Evolutionary conservation across 176 grass and related monocot genomes (phyloP).

Genomic region (Aegilops umbellulata): DNA sequence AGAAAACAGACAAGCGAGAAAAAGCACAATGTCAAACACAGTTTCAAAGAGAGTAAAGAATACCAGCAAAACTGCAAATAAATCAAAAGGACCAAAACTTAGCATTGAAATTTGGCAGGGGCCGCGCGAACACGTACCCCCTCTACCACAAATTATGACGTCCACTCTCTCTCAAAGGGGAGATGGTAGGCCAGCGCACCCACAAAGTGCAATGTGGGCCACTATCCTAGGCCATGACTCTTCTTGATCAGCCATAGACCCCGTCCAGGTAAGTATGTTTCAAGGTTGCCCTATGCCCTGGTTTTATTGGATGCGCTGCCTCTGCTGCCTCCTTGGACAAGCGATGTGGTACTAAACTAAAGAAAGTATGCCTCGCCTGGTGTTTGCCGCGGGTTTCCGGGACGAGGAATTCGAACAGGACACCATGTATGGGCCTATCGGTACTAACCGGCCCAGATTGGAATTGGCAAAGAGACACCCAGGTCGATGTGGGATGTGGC

Average conservation of each 20-base stretch:
- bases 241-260: not conserved
- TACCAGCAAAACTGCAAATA: not conserved
- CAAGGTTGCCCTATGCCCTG: not conserved
- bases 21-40: not conserved
- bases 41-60: no score
- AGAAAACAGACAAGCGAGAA: no score
- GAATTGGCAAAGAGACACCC: no score
- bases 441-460: no score
- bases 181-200: not conserved
- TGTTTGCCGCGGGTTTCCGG: not conserved
- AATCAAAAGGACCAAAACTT: not conserved
- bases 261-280: not conserved
- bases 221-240: not conserved
- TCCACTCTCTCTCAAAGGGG: not conserved
- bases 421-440: no score
- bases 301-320: not conserved
- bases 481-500: no score
- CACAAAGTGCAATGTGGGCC: not conserved
- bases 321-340: fast-evolving
- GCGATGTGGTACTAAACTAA: not conserved
- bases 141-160: not conserved
- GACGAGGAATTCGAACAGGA: not conserved
- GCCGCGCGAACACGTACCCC: constrained; percentile 47
- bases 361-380: not conserved
- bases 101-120: constrained; percentile 2